Evolutionary conservation across 2,329 filamentous ascomycete species (phyloP).

Genomic region (Domatiomyces catenatus): DNA sequence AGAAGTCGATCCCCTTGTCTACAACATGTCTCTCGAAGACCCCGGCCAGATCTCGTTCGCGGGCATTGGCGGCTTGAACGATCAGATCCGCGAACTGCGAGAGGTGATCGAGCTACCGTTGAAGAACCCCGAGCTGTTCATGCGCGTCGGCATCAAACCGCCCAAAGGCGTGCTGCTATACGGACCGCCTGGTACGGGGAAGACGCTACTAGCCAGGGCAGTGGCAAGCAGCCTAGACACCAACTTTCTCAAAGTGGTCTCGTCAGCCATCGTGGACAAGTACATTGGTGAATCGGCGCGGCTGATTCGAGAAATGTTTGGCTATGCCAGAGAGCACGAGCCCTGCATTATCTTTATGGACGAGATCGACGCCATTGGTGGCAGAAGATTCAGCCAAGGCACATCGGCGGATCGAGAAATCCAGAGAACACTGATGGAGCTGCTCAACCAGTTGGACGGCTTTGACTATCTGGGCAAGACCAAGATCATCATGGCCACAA

Average conservation of each 20-base stretch:
- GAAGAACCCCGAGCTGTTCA: conserved; percentile 96
- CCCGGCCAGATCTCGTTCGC: conserved; percentile 95
- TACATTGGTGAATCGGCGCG: conserved; percentile 98
- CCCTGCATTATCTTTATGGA: conserved; percentile 99
- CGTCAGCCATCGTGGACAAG: conserved; percentile 97
- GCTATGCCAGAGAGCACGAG: conserved; percentile 97
- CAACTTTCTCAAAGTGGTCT: conserved; percentile 97
- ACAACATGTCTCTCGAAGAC: conserved; percentile 99
- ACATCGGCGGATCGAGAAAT: conserved; percentile 97
- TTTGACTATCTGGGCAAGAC: conserved; percentile 99
- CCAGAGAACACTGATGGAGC: conserved; percentile 94
- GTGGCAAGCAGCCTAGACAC: conserved; percentile 94
- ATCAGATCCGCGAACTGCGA: conserved; percentile 91
- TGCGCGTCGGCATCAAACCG: conserved; percentile 94
- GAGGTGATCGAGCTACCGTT: conserved; percentile 96
- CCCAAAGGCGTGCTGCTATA: conserved; percentile 95
- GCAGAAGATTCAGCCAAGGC: conserved; percentile 88
- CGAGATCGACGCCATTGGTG: conserved; percentile 97
- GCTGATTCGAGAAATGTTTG: conserved; percentile 98
- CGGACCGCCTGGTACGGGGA: conserved; percentile 89
- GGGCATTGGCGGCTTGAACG: conserved; percentile 92
- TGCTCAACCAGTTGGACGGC: conserved; percentile 94
- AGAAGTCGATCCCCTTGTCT: conserved; percentile 94
- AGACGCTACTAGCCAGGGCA: conserved; percentile 84
- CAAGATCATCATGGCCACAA: conserved; percentile 99